These are phyloP conservation scores for Microcyclosporella mali DNA, from an alignment of 2,329 filamentous ascomycete species.

Conservation along the genomic window DNA sequence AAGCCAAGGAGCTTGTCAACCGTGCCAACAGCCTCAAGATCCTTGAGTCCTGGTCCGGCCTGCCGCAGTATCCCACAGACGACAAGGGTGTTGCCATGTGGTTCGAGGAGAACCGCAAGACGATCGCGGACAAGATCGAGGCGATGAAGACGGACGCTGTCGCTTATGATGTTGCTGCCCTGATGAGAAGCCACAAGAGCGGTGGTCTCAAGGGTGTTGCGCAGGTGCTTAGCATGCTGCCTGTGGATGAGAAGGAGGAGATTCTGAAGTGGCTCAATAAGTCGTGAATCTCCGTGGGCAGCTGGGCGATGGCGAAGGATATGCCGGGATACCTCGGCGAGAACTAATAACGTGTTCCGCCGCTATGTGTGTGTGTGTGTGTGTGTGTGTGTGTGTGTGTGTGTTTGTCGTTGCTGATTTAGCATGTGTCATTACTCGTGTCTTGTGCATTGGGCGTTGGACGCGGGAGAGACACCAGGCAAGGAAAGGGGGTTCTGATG, in stretches of 20 bases:
- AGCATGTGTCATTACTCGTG: too few species aligned
- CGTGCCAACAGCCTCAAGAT: slow-evolving; percentile 57
- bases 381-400: too few species aligned
- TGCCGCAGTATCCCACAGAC: slow-evolving; percentile 68
- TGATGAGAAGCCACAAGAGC: slow-evolving; percentile 60
- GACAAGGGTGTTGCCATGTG: slow-evolving; percentile 83
- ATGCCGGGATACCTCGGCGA: too few species aligned
- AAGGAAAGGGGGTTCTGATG: too few species aligned
- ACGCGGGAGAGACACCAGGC: too few species aligned
- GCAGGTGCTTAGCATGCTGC: slow-evolving; percentile 78
- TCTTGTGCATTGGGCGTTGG: too few species aligned
- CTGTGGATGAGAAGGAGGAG: slow-evolving; percentile 80
- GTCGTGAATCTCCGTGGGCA: slow-evolving; percentile 26
- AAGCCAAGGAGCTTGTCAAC: slow-evolving; percentile 41
- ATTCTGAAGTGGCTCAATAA: slow-evolving; percentile 55
- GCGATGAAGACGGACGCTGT: slow-evolving; percentile 69
- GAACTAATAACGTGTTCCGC: too few species aligned
- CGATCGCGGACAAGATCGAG: slow-evolving; percentile 77
- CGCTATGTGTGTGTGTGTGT: too few species aligned
- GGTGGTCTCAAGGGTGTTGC: slow-evolving; percentile 78
- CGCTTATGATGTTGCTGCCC: slow-evolving; percentile 61
- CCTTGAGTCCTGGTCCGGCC: slow-evolving; percentile 75
- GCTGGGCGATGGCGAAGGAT: too few species aligned
- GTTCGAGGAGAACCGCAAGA: slow-evolving; percentile 92
- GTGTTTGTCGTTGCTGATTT: too few species aligned